Base-by-base conservation (phyloP, 2,329 filamentous ascomycete species). In the Aschersonia sp. region DNA sequence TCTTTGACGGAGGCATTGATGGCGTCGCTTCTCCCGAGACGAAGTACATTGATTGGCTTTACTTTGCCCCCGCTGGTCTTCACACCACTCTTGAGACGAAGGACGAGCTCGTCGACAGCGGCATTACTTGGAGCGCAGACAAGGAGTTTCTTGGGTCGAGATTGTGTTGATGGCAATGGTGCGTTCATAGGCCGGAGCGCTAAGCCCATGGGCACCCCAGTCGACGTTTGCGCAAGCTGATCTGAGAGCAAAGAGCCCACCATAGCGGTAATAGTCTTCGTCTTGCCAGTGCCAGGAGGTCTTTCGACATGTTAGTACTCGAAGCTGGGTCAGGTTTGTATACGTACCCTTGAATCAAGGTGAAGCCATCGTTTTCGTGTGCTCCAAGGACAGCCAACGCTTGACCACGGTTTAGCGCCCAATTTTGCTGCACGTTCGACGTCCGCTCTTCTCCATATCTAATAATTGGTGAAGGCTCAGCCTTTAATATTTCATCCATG, bases 61-160 rank as follows among this genome's bases (percentile, higher is more conserved):
- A 72, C 71, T 31, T 80, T 74, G 1, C 92, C 91, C 43, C 75
- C 78, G 50, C 78, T 73, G 1, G 87, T 89, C 59, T 82, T 91
- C 47, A 98, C 76, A 4, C 92, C 92, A 47, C 79, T 72, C 65
- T 94, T 97, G 58, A 98, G 76, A 68, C 92, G 84, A 63, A 96
- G 81, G 20, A 98, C 92, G 52, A 98, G 64, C 63, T 98, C 92
- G 61, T 98, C 92, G 5, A 98, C 92, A 32, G 92, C 92, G 5
- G 92, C 92, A 64, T 98, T 98, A 73, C 89, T 97, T 10, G 92
- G 92, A n/a, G 92, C 92, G 60, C 92, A 98, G 30, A 98, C 87
- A 30, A 98, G 75, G 30, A 98, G 73, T 64, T 97, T 98, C 67
- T 94, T 96, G 2, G 59, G 62, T 56, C 60, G 59, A 46, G 57